These are phyloP conservation scores for Pholiota conissans DNA, from an alignment of 768 basidiomycete genomes.

Conservation along the genomic window DNA sequence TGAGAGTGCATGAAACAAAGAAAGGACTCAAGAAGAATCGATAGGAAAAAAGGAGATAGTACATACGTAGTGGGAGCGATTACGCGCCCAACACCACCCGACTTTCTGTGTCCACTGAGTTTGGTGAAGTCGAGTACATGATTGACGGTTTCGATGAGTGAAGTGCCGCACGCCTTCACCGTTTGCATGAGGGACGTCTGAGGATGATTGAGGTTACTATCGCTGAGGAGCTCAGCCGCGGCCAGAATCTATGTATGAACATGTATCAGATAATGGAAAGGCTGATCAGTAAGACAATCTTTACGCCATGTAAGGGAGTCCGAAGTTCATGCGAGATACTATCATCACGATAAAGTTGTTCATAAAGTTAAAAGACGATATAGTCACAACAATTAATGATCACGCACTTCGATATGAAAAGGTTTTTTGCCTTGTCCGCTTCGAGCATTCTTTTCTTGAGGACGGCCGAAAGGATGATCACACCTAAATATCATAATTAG, in stretches of 20 bases:
- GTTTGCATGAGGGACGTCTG: conserved; percentile 90
- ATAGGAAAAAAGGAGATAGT: conserved; percentile 2
- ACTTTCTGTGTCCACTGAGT: conserved; percentile 81
- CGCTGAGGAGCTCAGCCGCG: conserved; percentile 86
- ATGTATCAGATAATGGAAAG: background rate
- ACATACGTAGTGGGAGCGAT: conserved; percentile 67
- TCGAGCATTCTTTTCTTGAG: conserved; percentile 91
- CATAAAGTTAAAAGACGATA: background rate
- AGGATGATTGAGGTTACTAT: conserved; percentile 77
- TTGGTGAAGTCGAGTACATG: conserved; percentile 97
- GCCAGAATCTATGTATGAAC: conserved; percentile 81
- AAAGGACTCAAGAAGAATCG: conserved; percentile 2
- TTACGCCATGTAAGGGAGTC: conserved; percentile 87
- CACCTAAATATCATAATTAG: conserved; percentile 44
- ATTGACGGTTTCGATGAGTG: conserved; percentile 93
- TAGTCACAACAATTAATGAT: background rate
- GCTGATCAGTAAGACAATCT: conserved; percentile 42
- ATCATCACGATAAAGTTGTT: too few species aligned
- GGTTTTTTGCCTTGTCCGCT: conserved; percentile 90
- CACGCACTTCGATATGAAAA: conserved; percentile 92
- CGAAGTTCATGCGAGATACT: conserved; percentile 91
- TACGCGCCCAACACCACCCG: conserved; percentile 75
- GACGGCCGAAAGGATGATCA: conserved; percentile 91
- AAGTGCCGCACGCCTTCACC: conserved; percentile 93
- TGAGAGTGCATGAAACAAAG: conserved; percentile 15